Evolutionary conservation across 1,284 basidiomycete genomes (phyloP).

Genomic region (Pascua guehoae): DNA sequence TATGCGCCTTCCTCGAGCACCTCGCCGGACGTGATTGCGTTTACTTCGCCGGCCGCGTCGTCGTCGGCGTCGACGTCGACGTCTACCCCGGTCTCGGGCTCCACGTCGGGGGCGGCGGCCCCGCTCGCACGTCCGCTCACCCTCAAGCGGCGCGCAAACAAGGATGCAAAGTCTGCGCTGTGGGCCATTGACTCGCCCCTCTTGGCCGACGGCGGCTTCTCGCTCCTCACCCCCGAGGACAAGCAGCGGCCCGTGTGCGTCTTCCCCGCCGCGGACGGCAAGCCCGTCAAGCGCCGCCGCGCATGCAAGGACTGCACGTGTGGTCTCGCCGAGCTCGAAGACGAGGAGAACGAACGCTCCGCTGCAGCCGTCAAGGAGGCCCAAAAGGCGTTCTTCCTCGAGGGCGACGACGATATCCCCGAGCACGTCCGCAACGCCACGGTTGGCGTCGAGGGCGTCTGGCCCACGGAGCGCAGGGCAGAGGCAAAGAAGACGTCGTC

Average conservation of each 20-base stretch:
- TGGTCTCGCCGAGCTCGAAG: conserved; percentile 86
- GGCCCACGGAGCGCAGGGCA: conserved; percentile 59
- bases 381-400: conserved; percentile 43
- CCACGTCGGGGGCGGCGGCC: conserved; percentile 11
- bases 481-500: conserved; percentile 72
- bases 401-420: conserved; percentile 50
- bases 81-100: conserved; percentile 1
- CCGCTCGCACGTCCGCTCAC: conserved; percentile 32
- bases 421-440: conserved; percentile 37
- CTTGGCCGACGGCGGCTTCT: conserved; percentile 49
- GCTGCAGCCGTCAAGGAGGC: conserved; percentile 35
- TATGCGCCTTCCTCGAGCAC: conserved; percentile 33
- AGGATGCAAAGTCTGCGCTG: conserved; percentile 45
- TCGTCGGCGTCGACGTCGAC: conserved; percentile 13
- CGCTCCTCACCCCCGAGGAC: conserved; percentile 55
- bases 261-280: conserved; percentile 40
- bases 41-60: conserved; percentile 33
- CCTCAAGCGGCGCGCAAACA: conserved; percentile 32
- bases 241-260: conserved; percentile 51
- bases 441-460: conserved; percentile 43
- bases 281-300: conserved; percentile 51
- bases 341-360: conserved; percentile 62
- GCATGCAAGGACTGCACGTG: conserved; percentile 95
- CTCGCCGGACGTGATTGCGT: conserved; percentile 27
- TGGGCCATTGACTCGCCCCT: conserved; percentile 48